phyloP scores from a whole-genome alignment of 2,329 filamentous ascomycete genomes.

The Verticillium klebahnii region DNA sequence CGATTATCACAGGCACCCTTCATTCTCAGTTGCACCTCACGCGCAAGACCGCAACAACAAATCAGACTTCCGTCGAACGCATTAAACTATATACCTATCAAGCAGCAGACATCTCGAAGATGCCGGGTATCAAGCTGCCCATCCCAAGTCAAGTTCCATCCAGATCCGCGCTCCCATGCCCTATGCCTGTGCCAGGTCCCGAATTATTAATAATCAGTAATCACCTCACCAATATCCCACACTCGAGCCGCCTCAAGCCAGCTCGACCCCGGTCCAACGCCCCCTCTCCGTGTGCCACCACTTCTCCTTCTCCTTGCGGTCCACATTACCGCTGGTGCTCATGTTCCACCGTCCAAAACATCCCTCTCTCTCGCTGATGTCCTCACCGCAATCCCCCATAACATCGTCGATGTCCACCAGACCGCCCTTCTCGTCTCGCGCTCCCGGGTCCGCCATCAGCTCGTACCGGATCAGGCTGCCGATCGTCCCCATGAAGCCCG shows the following conservation, averaged over 20 bases:
- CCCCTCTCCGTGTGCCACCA: slow-evolving; percentile 48
- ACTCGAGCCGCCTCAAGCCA: slow-evolving; percentile 4
- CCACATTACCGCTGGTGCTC: slow-evolving; percentile 26
- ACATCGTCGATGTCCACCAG: slow-evolving; percentile 49
- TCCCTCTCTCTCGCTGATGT: slow-evolving; percentile 28
- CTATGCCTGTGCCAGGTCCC: not conserved
- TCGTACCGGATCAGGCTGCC: slow-evolving; percentile 57
- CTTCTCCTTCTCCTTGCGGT: slow-evolving; percentile 42
- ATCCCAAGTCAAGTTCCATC: not conserved
- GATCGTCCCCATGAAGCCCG: slow-evolving; percentile 57
- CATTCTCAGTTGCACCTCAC: too few relatives aligned
- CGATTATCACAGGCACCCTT: too few relatives aligned
- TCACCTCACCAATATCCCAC: not conserved
- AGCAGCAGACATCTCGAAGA: not conserved
- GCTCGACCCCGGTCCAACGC: slow-evolving; percentile 30
- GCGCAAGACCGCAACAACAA: too few relatives aligned
- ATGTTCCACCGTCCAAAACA: slow-evolving; percentile 45
- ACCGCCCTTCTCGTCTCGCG: slow-evolving; percentile 51
- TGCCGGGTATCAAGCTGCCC: not conserved
- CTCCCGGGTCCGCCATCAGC: slow-evolving; percentile 53
- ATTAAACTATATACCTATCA: not conserved
- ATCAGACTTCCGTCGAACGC: not conserved
- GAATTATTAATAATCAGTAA: not conserved
- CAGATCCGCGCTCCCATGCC: not conserved
- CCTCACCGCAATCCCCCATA: slow-evolving; percentile 39